phyloP scores from a whole-genome alignment of 208 protist species.

The Leishmania tropica region DNA sequence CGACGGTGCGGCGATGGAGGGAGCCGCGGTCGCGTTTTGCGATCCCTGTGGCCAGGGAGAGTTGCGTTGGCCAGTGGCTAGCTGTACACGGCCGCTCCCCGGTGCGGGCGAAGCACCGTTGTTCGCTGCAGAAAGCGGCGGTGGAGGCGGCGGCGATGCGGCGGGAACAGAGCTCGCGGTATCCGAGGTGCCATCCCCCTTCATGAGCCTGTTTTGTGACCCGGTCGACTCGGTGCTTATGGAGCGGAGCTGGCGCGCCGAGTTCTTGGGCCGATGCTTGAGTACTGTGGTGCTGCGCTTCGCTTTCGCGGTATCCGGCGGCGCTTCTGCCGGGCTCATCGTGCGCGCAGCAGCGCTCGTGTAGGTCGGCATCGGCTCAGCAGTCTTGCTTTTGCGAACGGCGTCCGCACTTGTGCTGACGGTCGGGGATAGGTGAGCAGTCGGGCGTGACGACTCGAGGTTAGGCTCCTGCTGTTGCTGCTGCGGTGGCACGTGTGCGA shows the following conservation, averaged over 20 bases:
- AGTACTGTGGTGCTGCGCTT: constrained; percentile 2
- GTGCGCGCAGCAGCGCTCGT: background rate
- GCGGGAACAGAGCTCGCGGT: background rate
- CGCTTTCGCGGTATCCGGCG: constrained; percentile 2
- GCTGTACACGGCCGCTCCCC: background rate
- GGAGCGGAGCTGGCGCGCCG: background rate
- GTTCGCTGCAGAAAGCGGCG: background rate
- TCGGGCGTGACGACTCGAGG: background rate
- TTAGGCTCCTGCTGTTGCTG: constrained; percentile 5
- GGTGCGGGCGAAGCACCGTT: background rate
- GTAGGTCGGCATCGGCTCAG: background rate
- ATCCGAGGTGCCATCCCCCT: background rate
- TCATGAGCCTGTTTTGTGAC: background rate
- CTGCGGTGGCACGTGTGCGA: constrained; percentile 6
- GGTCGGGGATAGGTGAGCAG: background rate
- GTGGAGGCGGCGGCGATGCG: background rate
- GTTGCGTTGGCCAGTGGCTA: background rate
- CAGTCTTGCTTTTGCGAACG: constrained; percentile 2
- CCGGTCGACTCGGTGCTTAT: constrained; percentile 8
- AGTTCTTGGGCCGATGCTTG: constrained; percentile 16
- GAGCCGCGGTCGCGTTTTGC: constrained; percentile 3
- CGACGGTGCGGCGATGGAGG: background rate
- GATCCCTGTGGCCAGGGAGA: background rate
- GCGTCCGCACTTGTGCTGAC: background rate
- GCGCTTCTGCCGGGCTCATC: background rate